Conservation (phyloP, 208 protist species). For the Leishmania turanica region DNA sequence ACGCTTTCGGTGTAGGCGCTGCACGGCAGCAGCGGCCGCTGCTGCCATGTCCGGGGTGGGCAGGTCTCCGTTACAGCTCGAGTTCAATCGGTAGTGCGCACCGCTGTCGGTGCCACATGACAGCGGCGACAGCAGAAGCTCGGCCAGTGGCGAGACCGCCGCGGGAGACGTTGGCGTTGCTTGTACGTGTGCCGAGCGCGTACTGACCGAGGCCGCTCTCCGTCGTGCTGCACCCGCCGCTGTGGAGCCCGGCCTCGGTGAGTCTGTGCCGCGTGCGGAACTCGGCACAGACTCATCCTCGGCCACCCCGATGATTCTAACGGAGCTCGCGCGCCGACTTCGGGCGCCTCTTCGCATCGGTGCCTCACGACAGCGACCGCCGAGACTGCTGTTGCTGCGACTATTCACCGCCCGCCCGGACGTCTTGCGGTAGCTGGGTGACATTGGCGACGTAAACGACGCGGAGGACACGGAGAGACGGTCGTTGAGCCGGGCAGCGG, state of each 20-base stretch:
- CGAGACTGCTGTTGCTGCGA: constrained; percentile 5
- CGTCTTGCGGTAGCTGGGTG: constrained; percentile 2
- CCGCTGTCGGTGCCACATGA: neutral
- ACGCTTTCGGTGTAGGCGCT: constrained; percentile 10
- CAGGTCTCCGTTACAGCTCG: neutral
- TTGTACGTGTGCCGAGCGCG: neutral
- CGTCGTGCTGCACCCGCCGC: neutral
- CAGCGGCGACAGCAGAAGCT: neutral
- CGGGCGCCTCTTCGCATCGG: neutral
- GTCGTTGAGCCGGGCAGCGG: neutral
- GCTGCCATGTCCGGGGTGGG: constrained; percentile 7
- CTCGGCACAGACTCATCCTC: neutral
- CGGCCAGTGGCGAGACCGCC: neutral
- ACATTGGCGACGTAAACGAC: neutral
- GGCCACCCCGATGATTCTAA: constrained; percentile 4
- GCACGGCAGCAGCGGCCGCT: constrained; percentile 5
- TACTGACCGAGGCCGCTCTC: too few relatives aligned
- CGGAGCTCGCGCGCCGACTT: constrained; percentile 1
- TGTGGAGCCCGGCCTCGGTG: neutral
- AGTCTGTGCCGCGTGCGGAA: neutral
- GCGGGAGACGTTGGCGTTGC: neutral
- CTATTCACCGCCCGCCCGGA: neutral
- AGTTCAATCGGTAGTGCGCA: neutral
- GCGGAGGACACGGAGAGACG: neutral
- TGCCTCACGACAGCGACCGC: neutral